Percentiles rank a stretch among this genome's conserved stretches.
Conservation (phyloP, 129 eudicot species). For the Artemisia tridentata region DNA sequence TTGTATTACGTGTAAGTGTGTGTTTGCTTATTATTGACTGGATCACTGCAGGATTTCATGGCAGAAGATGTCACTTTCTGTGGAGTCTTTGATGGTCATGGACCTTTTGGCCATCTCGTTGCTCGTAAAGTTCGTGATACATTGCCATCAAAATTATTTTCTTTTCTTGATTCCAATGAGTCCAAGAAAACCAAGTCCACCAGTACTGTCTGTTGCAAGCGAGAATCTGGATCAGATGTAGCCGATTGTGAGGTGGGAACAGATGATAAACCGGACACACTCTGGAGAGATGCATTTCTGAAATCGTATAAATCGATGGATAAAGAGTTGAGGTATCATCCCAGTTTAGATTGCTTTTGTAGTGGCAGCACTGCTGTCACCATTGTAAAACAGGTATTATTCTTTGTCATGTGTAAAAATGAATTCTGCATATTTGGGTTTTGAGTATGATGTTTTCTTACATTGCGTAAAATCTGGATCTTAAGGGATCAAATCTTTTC, state of each 20-base stretch:
- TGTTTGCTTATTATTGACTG: slow-evolving; percentile 7
- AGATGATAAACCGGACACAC: slow-evolving; percentile 46
- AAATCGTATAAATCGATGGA: slow-evolving; percentile 91
- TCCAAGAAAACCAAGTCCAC: slow-evolving; percentile 52
- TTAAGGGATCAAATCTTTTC: slow-evolving; percentile 34
- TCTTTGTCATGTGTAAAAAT: neutral
- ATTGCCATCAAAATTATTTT: slow-evolving; percentile 64
- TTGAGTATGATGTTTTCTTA: slow-evolving; percentile 3
- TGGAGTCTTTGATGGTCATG: slow-evolving; percentile 96
- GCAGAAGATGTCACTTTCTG: slow-evolving; percentile 80
- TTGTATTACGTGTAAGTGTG: neutral
- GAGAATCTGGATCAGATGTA: slow-evolving; percentile 48
- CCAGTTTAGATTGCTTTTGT: slow-evolving; percentile 90
- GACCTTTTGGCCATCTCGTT: slow-evolving; percentile 94
- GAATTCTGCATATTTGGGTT: slow-evolving; percentile 13
- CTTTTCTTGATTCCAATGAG: slow-evolving; percentile 63
- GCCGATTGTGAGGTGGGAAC: slow-evolving; percentile 55
- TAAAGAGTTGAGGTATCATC: slow-evolving; percentile 85
- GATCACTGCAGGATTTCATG: slow-evolving; percentile 74
- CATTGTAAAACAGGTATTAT: slow-evolving; percentile 76
- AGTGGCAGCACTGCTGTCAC: slow-evolving; percentile 99
- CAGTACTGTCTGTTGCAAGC: slow-evolving; percentile 55
- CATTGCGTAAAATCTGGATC: slow-evolving; percentile 8
- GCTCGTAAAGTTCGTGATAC: slow-evolving; percentile 92
- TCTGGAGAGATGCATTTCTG: slow-evolving; percentile 90